These are phyloP conservation scores for Penicillium goetzii DNA, from an alignment of 495 filamentous ascomycete species.

Conservation along the genomic window DNA sequence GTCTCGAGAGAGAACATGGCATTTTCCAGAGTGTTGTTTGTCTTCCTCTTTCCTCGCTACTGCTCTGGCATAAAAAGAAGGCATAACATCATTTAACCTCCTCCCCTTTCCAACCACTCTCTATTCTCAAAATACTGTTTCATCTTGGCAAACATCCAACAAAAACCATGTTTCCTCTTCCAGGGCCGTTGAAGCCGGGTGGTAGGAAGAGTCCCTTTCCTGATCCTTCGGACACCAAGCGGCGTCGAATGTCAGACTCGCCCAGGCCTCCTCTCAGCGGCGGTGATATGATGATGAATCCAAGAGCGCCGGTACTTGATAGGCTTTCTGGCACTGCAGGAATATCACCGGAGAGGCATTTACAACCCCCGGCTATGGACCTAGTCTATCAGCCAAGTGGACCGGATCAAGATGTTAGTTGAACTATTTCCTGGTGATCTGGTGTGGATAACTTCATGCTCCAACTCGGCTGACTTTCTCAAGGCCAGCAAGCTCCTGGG, in stretches of 20 bases:
- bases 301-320: background rate
- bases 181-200: background rate
- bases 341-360: background rate
- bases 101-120: background rate
- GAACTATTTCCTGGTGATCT: background rate
- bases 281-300: background rate
- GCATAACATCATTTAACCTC: background rate
- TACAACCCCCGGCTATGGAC: background rate
- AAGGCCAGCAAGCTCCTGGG: slow-evolving; percentile 5
- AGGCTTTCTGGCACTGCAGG: background rate
- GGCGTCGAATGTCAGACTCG: background rate
- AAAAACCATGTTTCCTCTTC: background rate
- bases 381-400: background rate
- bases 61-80: background rate
- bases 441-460: background rate
- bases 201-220: background rate
- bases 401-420: background rate
- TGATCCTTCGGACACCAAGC: background rate
- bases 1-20: background rate
- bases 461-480: background rate
- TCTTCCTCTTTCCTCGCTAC: background rate
- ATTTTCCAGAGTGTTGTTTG: background rate
- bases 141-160: background rate
- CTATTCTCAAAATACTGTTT: background rate
- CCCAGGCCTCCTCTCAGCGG: background rate